Percentiles rank a stretch among this genome's conserved stretches.
Conservation (phyloP, 208 protist genomes). For the Leishmania braziliensis region DNA sequence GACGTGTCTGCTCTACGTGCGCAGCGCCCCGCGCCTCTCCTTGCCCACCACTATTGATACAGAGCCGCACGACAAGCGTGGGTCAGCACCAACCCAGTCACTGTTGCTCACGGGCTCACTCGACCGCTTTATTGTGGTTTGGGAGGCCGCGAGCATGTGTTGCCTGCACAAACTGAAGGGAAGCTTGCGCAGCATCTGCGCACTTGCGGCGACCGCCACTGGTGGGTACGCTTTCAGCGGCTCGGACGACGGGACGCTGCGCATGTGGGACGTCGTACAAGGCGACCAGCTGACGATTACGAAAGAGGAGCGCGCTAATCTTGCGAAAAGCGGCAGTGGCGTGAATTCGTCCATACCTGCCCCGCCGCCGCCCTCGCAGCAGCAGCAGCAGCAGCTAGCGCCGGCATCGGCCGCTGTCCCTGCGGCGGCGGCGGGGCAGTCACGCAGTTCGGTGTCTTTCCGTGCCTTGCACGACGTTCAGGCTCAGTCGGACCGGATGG, state of each 20-base stretch:
- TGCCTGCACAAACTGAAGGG: slow-evolving; percentile 51
- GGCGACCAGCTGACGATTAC: slow-evolving; percentile 44
- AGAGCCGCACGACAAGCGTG: neutral
- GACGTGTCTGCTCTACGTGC: slow-evolving; percentile 48
- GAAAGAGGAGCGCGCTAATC: slow-evolving; percentile 28
- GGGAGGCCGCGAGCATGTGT: slow-evolving; percentile 55
- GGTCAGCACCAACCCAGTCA: slow-evolving; percentile 19
- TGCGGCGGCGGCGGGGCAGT: too few species aligned
- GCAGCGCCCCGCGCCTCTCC: neutral
- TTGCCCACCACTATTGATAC: neutral
- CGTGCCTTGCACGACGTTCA: neutral
- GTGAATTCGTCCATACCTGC: neutral
- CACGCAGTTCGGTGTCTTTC: neutral
- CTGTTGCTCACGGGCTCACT: slow-evolving; percentile 64
- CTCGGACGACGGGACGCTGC: slow-evolving; percentile 63
- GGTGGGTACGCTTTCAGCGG: slow-evolving; percentile 73
- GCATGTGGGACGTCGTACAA: slow-evolving; percentile 62
- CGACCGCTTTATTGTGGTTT: slow-evolving; percentile 71
- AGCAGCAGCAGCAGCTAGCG: neutral
- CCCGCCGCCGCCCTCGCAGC: neutral
- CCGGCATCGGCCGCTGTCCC: neutral
- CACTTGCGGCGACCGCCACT: slow-evolving; percentile 41
- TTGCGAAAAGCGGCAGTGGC: neutral
- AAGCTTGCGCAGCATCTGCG: slow-evolving; percentile 39
- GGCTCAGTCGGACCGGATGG: too few species aligned